Conservation (phyloP, 495 filamentous ascomycete genomes). For the Chaetomium tenue region DNA sequence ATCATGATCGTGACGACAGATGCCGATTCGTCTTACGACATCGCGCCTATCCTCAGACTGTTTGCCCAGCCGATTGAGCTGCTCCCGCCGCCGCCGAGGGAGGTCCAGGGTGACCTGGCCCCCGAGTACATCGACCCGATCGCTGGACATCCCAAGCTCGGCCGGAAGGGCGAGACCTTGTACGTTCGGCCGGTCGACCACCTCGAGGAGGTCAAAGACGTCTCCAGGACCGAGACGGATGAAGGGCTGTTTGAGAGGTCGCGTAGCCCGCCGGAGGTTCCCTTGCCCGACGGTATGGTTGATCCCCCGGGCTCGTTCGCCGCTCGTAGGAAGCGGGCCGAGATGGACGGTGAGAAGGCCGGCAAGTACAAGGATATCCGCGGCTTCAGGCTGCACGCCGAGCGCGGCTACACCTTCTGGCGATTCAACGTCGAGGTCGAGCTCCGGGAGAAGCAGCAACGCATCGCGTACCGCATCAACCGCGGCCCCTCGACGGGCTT, state of each 20-base stretch:
- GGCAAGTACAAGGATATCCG: constrained; percentile 75
- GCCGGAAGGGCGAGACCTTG: constrained; percentile 72
- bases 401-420: constrained; percentile 93
- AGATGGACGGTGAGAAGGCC: constrained; percentile 67
- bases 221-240: constrained; percentile 74
- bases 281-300: constrained; percentile 29
- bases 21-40: constrained; percentile 74
- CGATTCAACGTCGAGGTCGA: constrained; percentile 92
- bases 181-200: constrained; percentile 86
- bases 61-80: constrained; percentile 86
- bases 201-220: constrained; percentile 66
- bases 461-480: constrained; percentile 95
- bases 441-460: constrained; percentile 67
- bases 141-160: constrained; percentile 81
- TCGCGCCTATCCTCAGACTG: constrained; percentile 69
- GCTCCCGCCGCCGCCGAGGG: constrained; percentile 72
- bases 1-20: constrained; percentile 93
- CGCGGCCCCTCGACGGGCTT: constrained; percentile 83
- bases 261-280: constrained; percentile 42
- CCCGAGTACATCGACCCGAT: constrained; percentile 86
- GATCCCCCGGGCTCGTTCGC: constrained; percentile 49
- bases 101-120: constrained; percentile 65
- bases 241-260: constrained; percentile 72
- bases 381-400: constrained; percentile 78
- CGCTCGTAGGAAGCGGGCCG: constrained; percentile 46